Conservation (phyloP, 305 asterid species). For the Solanum aculeatissimum region DNA sequence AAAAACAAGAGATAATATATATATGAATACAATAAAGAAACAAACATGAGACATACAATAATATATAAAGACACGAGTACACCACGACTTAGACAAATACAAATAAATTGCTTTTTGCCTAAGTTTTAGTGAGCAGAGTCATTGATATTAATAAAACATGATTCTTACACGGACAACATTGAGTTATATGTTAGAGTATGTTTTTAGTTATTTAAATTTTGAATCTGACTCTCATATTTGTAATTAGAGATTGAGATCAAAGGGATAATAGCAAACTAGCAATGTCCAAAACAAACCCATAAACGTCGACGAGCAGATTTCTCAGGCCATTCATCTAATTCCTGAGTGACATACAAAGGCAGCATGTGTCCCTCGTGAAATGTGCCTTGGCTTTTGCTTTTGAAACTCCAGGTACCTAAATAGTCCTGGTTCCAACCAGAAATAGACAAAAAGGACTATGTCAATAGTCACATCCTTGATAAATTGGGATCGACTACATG, state of each 20-base stretch:
- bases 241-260: not conserved
- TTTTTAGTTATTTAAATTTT: not conserved
- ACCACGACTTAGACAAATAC: not conserved
- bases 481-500: not conserved
- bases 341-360: constrained; percentile 64
- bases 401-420: constrained; percentile 80
- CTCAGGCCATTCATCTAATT: constrained; percentile 87
- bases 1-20: too few relatives aligned
- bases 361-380: constrained; percentile 82
- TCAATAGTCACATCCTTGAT: not conserved
- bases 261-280: not conserved
- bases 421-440: constrained; percentile 30
- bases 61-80: too few relatives aligned
- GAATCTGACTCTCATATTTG: not conserved
- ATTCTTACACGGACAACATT: not conserved
- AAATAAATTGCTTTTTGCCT: not conserved
- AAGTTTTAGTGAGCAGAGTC: not conserved
- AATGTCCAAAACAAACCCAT: constrained; percentile 45
- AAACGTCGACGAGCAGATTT: constrained; percentile 27
- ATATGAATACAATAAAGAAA: too few relatives aligned
- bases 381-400: constrained; percentile 87
- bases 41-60: too few relatives aligned
- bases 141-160: not conserved
- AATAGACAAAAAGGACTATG: not conserved
- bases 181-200: not conserved